A percentile compares a stretch with the other conserved stretches of the same genome.
phyloP scores from a whole-genome alignment of 768 basidiomycete genomes.

The Phallus indusiatus region DNA sequence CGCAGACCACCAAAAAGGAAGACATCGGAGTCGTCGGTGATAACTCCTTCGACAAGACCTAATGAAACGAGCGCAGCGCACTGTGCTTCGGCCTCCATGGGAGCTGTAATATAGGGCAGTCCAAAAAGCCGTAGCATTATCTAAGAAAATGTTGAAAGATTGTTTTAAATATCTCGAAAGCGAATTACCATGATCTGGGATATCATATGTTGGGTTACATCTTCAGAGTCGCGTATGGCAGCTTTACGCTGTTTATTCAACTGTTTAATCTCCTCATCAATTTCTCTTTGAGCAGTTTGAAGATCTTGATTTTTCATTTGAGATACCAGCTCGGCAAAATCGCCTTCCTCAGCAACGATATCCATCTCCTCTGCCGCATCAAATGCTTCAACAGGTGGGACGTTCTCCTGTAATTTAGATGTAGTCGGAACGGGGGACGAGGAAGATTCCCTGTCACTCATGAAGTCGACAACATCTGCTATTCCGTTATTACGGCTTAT shows the following conservation, averaged over 20 bases:
- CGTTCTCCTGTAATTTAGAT: constrained; percentile 11
- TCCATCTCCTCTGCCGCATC: constrained; percentile 87
- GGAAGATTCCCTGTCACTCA: constrained; percentile 30
- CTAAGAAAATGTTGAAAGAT: constrained; percentile 19
- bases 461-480: constrained; percentile 19
- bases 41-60: constrained; percentile 89
- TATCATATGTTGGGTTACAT: constrained; percentile 92
- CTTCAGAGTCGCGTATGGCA: constrained; percentile 90
- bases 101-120: constrained; percentile 96
- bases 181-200: constrained; percentile 62
- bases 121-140: constrained; percentile 88
- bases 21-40: constrained; percentile 98
- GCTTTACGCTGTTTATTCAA: constrained; percentile 79
- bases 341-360: constrained; percentile 66
- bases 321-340: constrained; percentile 88
- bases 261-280: constrained; percentile 80
- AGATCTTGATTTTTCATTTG: constrained; percentile 84
- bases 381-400: constrained; percentile 28
- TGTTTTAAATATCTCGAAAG: neutral
- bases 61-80: constrained; percentile 86
- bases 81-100: constrained; percentile 99
- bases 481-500: too few relatives aligned
- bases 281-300: constrained; percentile 73
- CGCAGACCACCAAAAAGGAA: constrained; percentile 93
- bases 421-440: constrained; percentile 22